Evolutionary conservation across 2,329 filamentous ascomycete genomes (phyloP).

Genomic region (Tolypocladium sp.): DNA sequence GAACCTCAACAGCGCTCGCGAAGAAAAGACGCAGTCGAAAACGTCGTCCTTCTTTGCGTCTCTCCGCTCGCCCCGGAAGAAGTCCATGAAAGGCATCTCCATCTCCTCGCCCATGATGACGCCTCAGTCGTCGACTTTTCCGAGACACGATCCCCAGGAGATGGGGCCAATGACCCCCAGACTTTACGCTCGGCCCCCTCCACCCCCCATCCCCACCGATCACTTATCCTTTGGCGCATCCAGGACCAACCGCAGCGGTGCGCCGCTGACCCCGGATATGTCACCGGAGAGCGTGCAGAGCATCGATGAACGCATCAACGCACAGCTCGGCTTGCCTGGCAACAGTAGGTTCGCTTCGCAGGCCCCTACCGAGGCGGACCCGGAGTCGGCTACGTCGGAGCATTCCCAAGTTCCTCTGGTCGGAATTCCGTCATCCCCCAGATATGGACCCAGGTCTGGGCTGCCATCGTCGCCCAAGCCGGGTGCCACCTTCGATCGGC

Average conservation of each 20-base stretch:
- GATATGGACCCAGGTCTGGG: slow-evolving; percentile 22
- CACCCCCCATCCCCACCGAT: slow-evolving; percentile 44
- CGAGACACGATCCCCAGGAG: slow-evolving; percentile 44
- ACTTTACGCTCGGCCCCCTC: slow-evolving; percentile 47
- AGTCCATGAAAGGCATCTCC: slow-evolving; percentile 39
- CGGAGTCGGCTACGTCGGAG: slow-evolving; percentile 42
- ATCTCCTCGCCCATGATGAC: slow-evolving; percentile 61
- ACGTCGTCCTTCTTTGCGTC: slow-evolving; percentile 51
- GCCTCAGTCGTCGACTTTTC: slow-evolving; percentile 51
- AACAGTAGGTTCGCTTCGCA: slow-evolving; percentile 29
- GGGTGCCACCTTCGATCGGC: slow-evolving; percentile 37
- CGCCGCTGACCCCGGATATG: slow-evolving; percentile 20
- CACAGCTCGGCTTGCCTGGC: slow-evolving; percentile 20
- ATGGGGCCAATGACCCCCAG: slow-evolving; percentile 49
- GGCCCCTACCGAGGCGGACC: slow-evolving; percentile 33
- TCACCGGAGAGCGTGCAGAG: slow-evolving; percentile 33
- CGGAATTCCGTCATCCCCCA: slow-evolving; percentile 38
- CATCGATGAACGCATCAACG: slow-evolving; percentile 48
- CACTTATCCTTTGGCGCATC: slow-evolving; percentile 26
- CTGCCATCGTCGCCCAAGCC: slow-evolving; percentile 42
- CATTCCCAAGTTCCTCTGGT: slow-evolving; percentile 41
- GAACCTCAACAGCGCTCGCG: slow-evolving; percentile 32
- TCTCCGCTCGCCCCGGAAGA: slow-evolving; percentile 51
- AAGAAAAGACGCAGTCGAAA: slow-evolving; percentile 45
- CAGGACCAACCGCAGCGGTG: slow-evolving; percentile 14